Evolutionary conservation across 2,329 filamentous ascomycete species (phyloP), one percentile per base, ranked within the genome.

Genomic region (Sporothrix brasiliensis): DNA sequence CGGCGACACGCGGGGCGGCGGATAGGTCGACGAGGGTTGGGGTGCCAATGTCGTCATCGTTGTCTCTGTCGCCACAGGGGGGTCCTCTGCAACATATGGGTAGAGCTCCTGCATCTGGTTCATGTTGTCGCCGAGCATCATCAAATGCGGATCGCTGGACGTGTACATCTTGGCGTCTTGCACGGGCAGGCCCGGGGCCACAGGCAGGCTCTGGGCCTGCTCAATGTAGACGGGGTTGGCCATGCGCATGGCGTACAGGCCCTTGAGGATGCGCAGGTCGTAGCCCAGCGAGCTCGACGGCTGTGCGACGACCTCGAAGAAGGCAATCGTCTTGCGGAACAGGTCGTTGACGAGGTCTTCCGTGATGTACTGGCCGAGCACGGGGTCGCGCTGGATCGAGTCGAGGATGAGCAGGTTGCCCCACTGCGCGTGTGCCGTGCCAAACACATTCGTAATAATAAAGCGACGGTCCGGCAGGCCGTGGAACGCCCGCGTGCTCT

Each of bases 341-440:
- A 97, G 85, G 1, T 79, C 77, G 58, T 85, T 81, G 9, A 97
- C 81, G 2, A 82, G 80, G 0, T 84, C 78, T 63, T 81, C 80
- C 3, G 87, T 79, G 24, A 97, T 84, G 41, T 88, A 86, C 5
- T 81, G 78, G 5, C 81, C 80, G 1, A 96, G 85, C 34, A 85
- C 80, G 4, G 83, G 85, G 61, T 94, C 91, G 73, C 85, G 87
- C 79, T 89, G 94, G 3, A 91, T 91, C 1, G 94, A 93, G 34
- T 92, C 89, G 2, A 99, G 87, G n/a, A 96, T 92, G 65, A 98
- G 84, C 76, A 97, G 88, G 78, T 98, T 98, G 71, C 95, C 94
- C 83, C 96, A 99, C 92, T 99, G 95, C 92, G 94, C 94, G 84
- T 97, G 94, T 73, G 93, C 91, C 21, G 94, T 98, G 68, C 94